Evolutionary conservation across 306 rosid species (phyloP).

Genomic region (Dryas octopetala): DNA sequence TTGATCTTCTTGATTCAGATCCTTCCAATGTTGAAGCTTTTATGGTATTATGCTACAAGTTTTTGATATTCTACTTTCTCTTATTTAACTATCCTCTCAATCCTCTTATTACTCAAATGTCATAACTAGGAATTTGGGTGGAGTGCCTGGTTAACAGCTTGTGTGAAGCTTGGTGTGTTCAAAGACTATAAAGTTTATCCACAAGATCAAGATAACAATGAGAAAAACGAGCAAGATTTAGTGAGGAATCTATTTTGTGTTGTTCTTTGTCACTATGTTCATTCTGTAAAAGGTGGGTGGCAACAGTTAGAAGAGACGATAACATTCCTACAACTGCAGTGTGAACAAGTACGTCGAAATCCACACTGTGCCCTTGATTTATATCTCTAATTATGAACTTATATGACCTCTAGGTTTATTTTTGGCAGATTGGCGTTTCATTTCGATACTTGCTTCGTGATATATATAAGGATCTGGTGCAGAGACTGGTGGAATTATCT

Average conservation of each 20-base stretch:
- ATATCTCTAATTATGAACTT: constrained; percentile 14
- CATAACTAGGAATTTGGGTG: constrained; percentile 83
- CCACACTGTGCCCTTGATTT: constrained; percentile 26
- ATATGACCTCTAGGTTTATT: constrained; percentile 20
- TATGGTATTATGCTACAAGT: constrained; percentile 57
- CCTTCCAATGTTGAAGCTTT: constrained; percentile 96
- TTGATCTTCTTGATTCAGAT: constrained; percentile 93
- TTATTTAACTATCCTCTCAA: constrained; percentile 26
- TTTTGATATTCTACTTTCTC: constrained; percentile 11
- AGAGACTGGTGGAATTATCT: constrained; percentile 67
- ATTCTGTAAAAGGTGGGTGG: constrained; percentile 95
- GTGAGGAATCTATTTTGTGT: constrained; percentile 71
- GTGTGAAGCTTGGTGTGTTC: constrained; percentile 66
- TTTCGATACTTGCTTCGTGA: constrained; percentile 65
- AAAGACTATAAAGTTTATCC: constrained; percentile 50
- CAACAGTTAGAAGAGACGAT: constrained; percentile 89
- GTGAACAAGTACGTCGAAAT: constrained; percentile 63
- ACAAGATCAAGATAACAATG: constrained; percentile 40
- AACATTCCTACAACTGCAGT: constrained; percentile 63
- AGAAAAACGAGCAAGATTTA: constrained; percentile 54
- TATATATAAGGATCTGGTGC: constrained; percentile 74
- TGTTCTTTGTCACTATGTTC: constrained; percentile 77
- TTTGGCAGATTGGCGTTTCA: constrained; percentile 59
- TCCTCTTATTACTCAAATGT: constrained; percentile 27
- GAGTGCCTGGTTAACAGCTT: constrained; percentile 87